Base-by-base conservation (phyloP, 2,329 filamentous ascomycete genomes). In the Lecanosticta acicola region DNA sequence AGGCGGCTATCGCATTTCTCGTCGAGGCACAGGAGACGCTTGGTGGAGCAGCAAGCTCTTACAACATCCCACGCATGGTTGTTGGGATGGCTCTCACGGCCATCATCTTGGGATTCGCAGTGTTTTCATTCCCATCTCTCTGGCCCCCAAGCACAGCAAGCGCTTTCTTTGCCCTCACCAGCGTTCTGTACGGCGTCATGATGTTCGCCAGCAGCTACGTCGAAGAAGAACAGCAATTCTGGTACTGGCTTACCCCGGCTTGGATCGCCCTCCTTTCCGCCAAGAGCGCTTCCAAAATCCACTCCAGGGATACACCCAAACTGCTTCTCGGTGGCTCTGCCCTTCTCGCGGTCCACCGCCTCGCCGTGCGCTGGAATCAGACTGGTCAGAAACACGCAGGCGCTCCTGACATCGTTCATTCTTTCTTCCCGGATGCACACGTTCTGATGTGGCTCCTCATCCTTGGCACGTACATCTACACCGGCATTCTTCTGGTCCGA, bases 121-220 rank as follows among this genome's bases (percentile, higher is more conserved):
- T 65, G 45, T 39, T 64, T 45, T 54, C 63, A 14, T 55, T 72
- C 11, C 57, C 59, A 3, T 33, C 41, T 8, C 51, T 48, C 11
- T 63, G 49, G 50, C 59, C 55, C n/a, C 58, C 50, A 21, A 77
- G 77, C 0, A 39, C 82, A 0, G 66, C 77, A 0, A 66, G 64
- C 3, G 14, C 66, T n/a, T 68, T 65, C 54, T 69, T 68, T 49
- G 48, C 61, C 2, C 24, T 68, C 2, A 60, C 64, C 0, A 58
- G 65, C 7, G 13, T 61, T 2, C 59, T 74, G 3, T 95, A 97
- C 61, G 81, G 83, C 1, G 65, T 80, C 32, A 94, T 96, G 81
- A 97, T 97, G 90, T 97, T 97, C 68, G 91, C 90, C 8, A 95
- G 87, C 64, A 97, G 90, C 61, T 98, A 93, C 65, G 88, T 98